phyloP scores from a whole-genome alignment of 352 stramenopile genomes.

The Globisporangium parvum region DNA sequence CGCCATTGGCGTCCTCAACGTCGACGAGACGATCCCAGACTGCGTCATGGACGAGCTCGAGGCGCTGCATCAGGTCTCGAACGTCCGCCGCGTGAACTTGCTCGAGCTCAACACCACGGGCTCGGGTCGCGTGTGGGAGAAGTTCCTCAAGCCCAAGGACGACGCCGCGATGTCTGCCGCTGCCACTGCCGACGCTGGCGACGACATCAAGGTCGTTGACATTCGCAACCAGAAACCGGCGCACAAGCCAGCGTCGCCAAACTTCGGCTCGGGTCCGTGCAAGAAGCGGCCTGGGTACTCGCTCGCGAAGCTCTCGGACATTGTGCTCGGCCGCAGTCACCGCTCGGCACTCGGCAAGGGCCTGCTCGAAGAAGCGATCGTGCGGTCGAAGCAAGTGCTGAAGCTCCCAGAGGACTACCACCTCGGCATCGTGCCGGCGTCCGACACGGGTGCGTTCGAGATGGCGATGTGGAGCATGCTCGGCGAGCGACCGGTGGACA shows the following conservation, averaged over 20 bases:
- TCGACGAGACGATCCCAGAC: conserved; percentile 87
- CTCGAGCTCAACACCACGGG: conserved; percentile 59
- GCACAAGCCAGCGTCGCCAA: conserved; percentile 79
- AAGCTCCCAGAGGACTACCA: conserved; percentile 94
- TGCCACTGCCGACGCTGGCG: conserved; percentile 5
- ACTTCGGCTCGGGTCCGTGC: conserved; percentile 98
- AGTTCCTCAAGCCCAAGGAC: conserved; percentile 52
- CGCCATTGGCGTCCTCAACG: conserved; percentile 84
- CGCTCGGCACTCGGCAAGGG: conserved; percentile 97
- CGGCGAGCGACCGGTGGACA: conserved; percentile 88
- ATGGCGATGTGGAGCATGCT: conserved; percentile 99
- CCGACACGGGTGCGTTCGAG: conserved; percentile 98
- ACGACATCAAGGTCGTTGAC: conserved; percentile 33
- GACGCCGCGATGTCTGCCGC: conserved; percentile 10
- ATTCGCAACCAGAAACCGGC: conserved; percentile 59
- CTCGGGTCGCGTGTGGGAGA: conserved; percentile 44
- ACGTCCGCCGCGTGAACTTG: conserved; percentile 83
- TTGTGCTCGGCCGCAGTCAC: conserved; percentile 93
- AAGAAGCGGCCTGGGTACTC: conserved; percentile 98
- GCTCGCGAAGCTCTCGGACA: conserved; percentile 81
- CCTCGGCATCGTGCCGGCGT: conserved; percentile 96
- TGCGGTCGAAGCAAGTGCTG: conserved; percentile 93
- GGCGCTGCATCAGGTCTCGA: conserved; percentile 62
- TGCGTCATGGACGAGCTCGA: conserved; percentile 81
- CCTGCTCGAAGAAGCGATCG: conserved; percentile 93